Base-by-base conservation (phyloP, 805 yeast genomes). In the Wickerhamiella spandovensis region DNA sequence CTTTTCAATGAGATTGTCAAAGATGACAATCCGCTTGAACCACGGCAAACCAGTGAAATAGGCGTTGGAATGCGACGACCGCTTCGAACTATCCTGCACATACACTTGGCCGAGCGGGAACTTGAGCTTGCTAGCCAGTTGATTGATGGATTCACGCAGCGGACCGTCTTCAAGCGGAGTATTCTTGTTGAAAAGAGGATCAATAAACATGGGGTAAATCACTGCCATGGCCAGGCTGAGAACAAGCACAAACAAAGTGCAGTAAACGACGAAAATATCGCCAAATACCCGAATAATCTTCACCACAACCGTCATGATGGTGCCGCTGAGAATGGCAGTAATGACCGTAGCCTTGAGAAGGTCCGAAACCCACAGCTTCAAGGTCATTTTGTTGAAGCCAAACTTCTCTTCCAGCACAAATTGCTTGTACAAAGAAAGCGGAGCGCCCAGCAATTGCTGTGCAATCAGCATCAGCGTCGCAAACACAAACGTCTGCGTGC, bases 11-110 rank as follows among this genome's bases (percentile, higher is more conserved):
- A 92, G 76, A 9, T 97, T 92, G 61, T 92, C 99, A 64, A 74
- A 92, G 43, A 92, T 75, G 48, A 92, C 97, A 69, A 92, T 92
- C 67, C 89, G 90, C 69, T 92, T 92, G 51, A 87, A 81, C 90
- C 97, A 90, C 41, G 98, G 98, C 60, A 92, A 74, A 5, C 99
- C 99, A 58, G 84, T 78, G 64, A 92, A 92, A 66, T 87, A 90
- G 43, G 99, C 99, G 64, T 92, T 92, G 8, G 97, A 90, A 68
- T 92, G 98, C 7, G 94, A 79, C 0, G 96, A 86, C 72, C 97
- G 82, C 64, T 84, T 86, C 42, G 97, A 89, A n/a, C 97, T 97
- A 65, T 92, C 99, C 63, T 89, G 80, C 45, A 89, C 97, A 61
- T 77, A 86, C 50, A 92, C 71, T 61, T 87, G 80, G 51, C 82